phyloP scores from a whole-genome alignment of 805 yeast genomes.

The Myxozyma vanderwaltii region DNA sequence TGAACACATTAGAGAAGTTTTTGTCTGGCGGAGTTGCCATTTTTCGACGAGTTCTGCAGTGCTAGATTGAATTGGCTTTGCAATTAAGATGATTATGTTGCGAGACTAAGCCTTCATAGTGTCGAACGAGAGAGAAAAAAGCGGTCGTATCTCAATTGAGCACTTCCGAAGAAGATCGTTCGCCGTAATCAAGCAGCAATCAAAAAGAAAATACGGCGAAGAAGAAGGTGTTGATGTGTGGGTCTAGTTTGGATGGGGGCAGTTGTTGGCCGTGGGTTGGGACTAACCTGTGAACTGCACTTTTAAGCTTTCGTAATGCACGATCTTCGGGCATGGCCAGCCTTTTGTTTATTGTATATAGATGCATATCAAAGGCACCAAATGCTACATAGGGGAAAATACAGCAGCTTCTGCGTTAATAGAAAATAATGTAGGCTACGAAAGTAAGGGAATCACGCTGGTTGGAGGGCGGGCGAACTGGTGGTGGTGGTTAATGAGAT shows the following conservation, averaged over 20 bases:
- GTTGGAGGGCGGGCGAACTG: too few relatives aligned
- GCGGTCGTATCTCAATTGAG: neutral
- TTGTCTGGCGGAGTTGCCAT: slow-evolving; percentile 27
- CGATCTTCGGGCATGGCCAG: neutral
- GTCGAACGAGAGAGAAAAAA: neutral
- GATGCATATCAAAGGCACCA: too few relatives aligned
- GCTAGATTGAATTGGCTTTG: neutral
- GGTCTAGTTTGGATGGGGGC: neutral
- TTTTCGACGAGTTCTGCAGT: neutral
- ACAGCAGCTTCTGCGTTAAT: too few relatives aligned
- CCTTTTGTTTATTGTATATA: too few relatives aligned
- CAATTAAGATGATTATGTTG: neutral
- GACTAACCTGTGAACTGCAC: neutral
- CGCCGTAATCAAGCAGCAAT: neutral
- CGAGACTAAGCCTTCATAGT: neutral
- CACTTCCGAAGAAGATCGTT: neutral
- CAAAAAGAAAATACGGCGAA: neutral
- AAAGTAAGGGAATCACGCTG: too few relatives aligned
- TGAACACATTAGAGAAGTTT: slow-evolving; percentile 28
- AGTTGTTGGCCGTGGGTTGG: neutral
- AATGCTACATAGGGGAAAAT: too few relatives aligned
- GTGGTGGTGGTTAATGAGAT: too few relatives aligned
- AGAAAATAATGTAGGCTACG: too few relatives aligned
- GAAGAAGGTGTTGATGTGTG: neutral
- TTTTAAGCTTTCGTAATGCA: neutral